Evolutionary conservation across 352 stramenopile genomes (phyloP).

Genomic region (Phytophthora cactorum): DNA sequence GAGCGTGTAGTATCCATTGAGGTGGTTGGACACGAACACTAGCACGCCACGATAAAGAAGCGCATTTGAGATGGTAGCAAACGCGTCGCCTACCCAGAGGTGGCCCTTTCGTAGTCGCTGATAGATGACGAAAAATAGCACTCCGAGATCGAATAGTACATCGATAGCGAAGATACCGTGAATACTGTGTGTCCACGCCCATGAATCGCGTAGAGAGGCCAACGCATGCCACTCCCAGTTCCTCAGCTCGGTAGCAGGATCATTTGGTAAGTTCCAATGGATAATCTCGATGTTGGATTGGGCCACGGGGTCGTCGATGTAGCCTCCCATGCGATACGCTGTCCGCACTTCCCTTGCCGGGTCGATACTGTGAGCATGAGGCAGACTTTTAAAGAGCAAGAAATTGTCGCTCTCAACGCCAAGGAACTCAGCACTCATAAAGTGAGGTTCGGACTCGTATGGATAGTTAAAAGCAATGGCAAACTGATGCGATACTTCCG

Average conservation of each 20-base stretch:
- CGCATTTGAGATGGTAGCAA: constrained; percentile 44
- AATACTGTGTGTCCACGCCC: constrained; percentile 51
- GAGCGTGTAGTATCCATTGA: constrained; percentile 52
- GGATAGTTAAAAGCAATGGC: constrained; percentile 33
- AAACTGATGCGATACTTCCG: constrained; percentile 25
- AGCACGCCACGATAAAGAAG: constrained; percentile 33
- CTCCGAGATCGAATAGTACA: constrained; percentile 34
- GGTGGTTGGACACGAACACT: constrained; percentile 38
- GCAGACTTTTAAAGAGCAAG: constrained; percentile 22
- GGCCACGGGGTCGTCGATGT: constrained; percentile 36
- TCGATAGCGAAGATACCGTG: constrained; percentile 44
- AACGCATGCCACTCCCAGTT: constrained; percentile 32
- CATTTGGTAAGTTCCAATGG: constrained; percentile 26
- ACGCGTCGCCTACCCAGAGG: constrained; percentile 52
- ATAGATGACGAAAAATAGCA: constrained; percentile 45
- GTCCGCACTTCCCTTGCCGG: constrained; percentile 33
- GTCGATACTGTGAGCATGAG: constrained; percentile 7
- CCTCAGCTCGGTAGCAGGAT: constrained; percentile 24
- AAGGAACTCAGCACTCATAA: constrained; percentile 15
- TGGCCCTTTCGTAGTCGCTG: constrained; percentile 33
- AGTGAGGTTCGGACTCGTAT: constrained; percentile 24
- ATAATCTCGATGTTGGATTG: constrained; percentile 49
- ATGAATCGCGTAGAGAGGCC: constrained; percentile 42
- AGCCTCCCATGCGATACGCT: constrained; percentile 34
- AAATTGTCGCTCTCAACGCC: constrained; percentile 22